Evolutionary conservation across 2,329 filamentous ascomycete species (phyloP), one percentile per base, ranked within the genome.

Genomic region (Colletotrichum paranaense): DNA sequence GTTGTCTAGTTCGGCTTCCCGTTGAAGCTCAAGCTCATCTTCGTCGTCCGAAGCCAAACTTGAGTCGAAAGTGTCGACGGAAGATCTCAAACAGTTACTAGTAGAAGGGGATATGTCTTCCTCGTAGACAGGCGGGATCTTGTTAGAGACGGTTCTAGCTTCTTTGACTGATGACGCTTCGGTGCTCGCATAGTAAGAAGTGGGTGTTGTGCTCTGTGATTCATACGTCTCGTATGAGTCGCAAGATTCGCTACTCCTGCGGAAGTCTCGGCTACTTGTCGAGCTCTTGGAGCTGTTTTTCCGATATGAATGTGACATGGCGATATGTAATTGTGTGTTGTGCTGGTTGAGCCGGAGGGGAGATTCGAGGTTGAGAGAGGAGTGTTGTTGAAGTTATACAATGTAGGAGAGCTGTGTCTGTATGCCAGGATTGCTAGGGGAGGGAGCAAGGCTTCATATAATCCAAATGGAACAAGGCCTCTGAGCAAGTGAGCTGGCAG

Each of bases 31-130:
- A 22, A 73, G 70, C 26, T 65, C 49, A 22, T 87, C 79, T n/a
- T 92, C 90, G 56, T 91, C 87, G 56, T 89, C 86, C 4, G 92
- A 94, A 38, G 89, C 85, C 38, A 90, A 85, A 3, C 92, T 93
- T 5, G 95, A 98, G 78, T 92, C 91, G 81, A 95, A 97, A 1
- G 95, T 97, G 74, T 94, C 92, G 76, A 91, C 88, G 0, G 95
- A 97, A 30, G 89, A 87, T 58, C 88, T 86, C 2, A 87, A 82
- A 76, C 86, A 87, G 69, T 83, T 78, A 68, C 80, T 83, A 9
- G 85, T 85, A 22, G 79, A 79, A 5, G 84, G 84, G 4, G 84
- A 84, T 32, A 85, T 77, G 70, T 86, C 82, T 63, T 82, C 74
- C 46, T 76, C 53, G 19, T 74, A 62, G 24, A 77, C 75, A 1